Evolutionary conservation across 306 rosid genomes (phyloP).

Genomic region (Quercus suber): DNA sequence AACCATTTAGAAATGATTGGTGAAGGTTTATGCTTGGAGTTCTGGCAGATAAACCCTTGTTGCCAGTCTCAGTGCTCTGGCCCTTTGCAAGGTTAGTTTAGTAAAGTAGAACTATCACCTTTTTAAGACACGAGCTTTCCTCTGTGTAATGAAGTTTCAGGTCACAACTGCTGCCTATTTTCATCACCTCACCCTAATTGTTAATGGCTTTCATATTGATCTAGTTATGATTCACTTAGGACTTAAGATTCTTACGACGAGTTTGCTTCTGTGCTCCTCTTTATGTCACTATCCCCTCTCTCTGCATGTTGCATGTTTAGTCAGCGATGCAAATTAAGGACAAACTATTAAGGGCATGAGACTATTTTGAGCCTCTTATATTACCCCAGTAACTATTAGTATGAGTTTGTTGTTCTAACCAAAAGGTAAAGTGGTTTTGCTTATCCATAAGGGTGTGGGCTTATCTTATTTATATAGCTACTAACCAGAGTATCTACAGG

Average conservation of each 20-base stretch:
- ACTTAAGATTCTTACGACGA: not conserved
- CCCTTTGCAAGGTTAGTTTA: constrained; percentile 1
- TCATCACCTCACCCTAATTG: not conserved
- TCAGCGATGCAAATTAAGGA: not conserved
- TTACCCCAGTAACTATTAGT: not conserved
- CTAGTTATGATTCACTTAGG: not conserved
- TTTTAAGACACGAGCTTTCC: not conserved
- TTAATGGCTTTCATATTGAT: not conserved
- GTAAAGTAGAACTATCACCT: not conserved
- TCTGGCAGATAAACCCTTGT: not conserved
- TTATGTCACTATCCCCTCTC: not conserved
- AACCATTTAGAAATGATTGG: not conserved
- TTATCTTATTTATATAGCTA: constrained; percentile 9
- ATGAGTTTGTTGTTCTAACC: not conserved
- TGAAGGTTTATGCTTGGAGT: constrained; percentile 8
- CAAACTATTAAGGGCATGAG: not conserved
- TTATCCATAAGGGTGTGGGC: not conserved
- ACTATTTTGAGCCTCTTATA: not conserved
- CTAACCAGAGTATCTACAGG: constrained; percentile 45
- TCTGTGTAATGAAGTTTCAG: not conserved
- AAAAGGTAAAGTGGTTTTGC: constrained; percentile 14
- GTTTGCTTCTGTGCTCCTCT: not conserved
- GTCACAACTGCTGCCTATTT: not conserved
- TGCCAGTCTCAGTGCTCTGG: not conserved
- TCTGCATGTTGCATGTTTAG: not conserved